Percentiles rank a stretch among this genome's conserved stretches.
These are phyloP conservation scores for Cladophialophora exuberans DNA, from an alignment of 2,329 filamentous ascomycete species.

Conservation along the genomic window DNA sequence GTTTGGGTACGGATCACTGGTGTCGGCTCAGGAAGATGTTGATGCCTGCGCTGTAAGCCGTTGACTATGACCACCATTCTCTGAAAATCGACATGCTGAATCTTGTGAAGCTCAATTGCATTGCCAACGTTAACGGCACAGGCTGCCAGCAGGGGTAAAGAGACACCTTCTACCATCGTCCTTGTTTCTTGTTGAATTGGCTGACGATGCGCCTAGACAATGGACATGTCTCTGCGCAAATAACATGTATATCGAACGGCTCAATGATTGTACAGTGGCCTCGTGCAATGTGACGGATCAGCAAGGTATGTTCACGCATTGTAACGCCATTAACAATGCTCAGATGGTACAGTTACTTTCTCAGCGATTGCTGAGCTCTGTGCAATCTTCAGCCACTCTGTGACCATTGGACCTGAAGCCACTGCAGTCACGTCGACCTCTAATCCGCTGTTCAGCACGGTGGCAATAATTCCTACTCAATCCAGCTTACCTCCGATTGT, in stretches of 20 bases:
- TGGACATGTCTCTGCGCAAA: slow-evolving; percentile 33
- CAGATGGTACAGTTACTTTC: slow-evolving; percentile 24
- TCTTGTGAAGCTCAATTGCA: slow-evolving; percentile 24
- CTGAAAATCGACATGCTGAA: not conserved
- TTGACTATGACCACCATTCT: not conserved
- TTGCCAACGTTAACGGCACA: slow-evolving; percentile 31
- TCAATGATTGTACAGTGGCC: slow-evolving; percentile 28
- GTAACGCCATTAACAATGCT: not conserved
- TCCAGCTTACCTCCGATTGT: slow-evolving; percentile 20
- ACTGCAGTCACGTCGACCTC: slow-evolving; percentile 22
- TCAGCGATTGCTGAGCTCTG: slow-evolving; percentile 30
- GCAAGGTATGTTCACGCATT: slow-evolving; percentile 20
- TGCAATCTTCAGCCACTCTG: slow-evolving; percentile 23
- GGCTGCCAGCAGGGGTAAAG: slow-evolving; percentile 25
- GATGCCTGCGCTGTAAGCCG: slow-evolving; percentile 28
- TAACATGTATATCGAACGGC: slow-evolving; percentile 27
- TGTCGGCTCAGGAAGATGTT: slow-evolving; percentile 25
- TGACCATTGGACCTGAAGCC: slow-evolving; percentile 30
- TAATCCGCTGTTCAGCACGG: slow-evolving; percentile 28
- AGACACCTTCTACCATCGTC: not conserved
- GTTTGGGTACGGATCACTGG: not conserved
- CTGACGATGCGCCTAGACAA: slow-evolving; percentile 17
- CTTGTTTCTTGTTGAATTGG: not conserved
- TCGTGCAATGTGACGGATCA: slow-evolving; percentile 30
- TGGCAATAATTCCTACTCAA: slow-evolving; percentile 23